Evolutionary conservation across 352 stramenopile genomes (phyloP), one percentile per base, ranked within the genome.

Genomic region (Globisporangium cylindrosporum): DNA sequence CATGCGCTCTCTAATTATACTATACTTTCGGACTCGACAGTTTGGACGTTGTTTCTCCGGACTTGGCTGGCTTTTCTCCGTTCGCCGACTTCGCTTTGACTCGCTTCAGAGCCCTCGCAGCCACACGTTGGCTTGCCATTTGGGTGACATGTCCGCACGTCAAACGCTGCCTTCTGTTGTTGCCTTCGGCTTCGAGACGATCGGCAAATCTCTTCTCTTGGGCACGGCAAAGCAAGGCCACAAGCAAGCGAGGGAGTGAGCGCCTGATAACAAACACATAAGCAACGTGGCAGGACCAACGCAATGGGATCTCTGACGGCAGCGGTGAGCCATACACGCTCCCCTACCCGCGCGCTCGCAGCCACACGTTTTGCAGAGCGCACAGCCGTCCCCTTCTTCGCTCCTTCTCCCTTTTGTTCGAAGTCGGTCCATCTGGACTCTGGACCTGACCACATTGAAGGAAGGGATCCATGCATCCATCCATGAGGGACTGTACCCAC

Each of bases 341-440:
- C 18, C 27, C 62, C 62, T 57, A 49, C 22, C 51, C 53, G 63
- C 63, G 27, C 24, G 3, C 4, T 34, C 29, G 6, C 15, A 70
- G 55, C 64, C 57, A 59, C 64, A 70, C 20, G 48, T 59, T 69
- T 59, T 20, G 8, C 25, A 18, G n/a, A 25, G 27, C 27, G 32
- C 3, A 5, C 25, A 18, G 25, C 53, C 34, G 34, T 38, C 34
- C 18, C 14, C 27, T 22, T 24, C 15, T 22, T 51, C 43, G 43
- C 18, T 53, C 46, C 15, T 9, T 54, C 15, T 22, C n/a, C 20
- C 18, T 27, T 25, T 54, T 48, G 15, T 49, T 49, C 43, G 43
- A 49, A 49, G 43, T 49, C 43, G 15, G 43, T 49, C 18, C 43
- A 49, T 4, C 14, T n/a, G 41, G 15, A 18, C 36, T 29, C 27